Base-by-base conservation (phyloP, 208 protist species). In the Lotmaria passim region DNA sequence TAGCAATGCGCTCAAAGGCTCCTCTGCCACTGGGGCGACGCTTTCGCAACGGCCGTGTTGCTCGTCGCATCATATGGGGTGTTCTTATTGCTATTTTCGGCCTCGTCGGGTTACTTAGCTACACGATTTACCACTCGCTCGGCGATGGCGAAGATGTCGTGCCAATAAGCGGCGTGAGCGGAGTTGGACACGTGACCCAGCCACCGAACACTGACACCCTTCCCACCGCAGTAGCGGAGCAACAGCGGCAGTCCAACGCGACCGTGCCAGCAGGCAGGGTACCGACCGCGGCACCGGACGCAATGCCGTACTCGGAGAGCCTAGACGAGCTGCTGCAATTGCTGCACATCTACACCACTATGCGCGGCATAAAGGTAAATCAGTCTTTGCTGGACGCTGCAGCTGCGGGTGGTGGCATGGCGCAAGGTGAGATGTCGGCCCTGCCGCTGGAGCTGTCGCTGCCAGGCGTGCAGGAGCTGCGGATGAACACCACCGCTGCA, bases 311-410 rank as follows among this genome's bases (percentile, higher is more conserved):
- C 61, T 58, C 53, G 19, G 70, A 69, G 39, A 69, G 23, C 39
- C 24, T 76, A 7, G 62, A 76, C 0, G 62, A 76, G 12, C 44
- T 76, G 3, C 14, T 76, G 46, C 23, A 34, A 11, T 55, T 76
- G 14, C 62, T 76, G 46, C 52, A 39, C 11, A 15, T 76, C 44
- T 76, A 69, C 55, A 58, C 70, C 7, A 44, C 34, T 1, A 12
- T 50, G 2, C 39, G 53, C 21, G 61, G 70, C 2, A 47, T 76
- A 7, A 4, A 3, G 0, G 70, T 76, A 41, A 69, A 69, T 28
- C 6, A 17, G 5, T 51, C 53, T 1, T n/a, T 19, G 26, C 0
- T 64, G 10, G 15, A 47, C 0, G 33, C 33, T 0, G 12, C 23
- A 7, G 10, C 24, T 24, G 31, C 39, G 4, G 2, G 10, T n/a